phyloP scores from a whole-genome alignment of 352 stramenopile species.

The Phytopythium boreale region DNA sequence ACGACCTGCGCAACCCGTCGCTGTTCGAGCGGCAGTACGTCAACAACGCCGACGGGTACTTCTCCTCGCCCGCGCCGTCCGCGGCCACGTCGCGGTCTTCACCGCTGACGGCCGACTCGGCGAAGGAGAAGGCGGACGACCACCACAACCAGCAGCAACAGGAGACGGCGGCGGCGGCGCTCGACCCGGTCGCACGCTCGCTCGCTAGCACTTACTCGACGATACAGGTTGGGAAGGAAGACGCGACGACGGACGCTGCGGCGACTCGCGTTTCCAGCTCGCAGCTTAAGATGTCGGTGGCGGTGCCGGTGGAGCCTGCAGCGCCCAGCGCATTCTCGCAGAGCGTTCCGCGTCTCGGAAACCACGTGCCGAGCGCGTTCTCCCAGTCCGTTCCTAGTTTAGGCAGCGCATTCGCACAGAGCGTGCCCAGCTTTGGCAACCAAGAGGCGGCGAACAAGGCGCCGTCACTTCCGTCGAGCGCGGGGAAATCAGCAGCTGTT shows the following conservation, averaged over 20 bases:
- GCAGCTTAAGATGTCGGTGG: not conserved
- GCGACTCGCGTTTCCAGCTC: not conserved
- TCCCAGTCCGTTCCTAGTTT: not conserved
- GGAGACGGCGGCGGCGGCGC: not conserved
- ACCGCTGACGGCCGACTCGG: conserved; percentile 3
- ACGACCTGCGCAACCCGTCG: conserved; percentile 74
- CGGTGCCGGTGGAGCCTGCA: too few relatives aligned
- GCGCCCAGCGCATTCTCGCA: not conserved
- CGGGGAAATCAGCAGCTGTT: not conserved
- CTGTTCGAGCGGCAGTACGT: conserved; percentile 67
- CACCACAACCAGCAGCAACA: not conserved
- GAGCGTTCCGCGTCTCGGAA: not conserved
- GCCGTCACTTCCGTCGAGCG: not conserved
- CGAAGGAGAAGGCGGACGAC: conserved; percentile 11
- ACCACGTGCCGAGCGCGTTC: not conserved
- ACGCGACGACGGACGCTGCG: not conserved
- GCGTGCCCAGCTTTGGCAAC: conserved; percentile 2
- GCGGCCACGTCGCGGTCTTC: conserved; percentile 12
- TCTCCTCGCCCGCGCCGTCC: conserved; percentile 33
- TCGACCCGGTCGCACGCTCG: not conserved
- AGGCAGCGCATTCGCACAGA: conserved; percentile 1
- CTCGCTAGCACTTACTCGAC: not conserved
- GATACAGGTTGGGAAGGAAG: not conserved
- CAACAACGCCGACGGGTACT: conserved; percentile 86
- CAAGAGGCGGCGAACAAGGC: not conserved